Base-by-base conservation (phyloP, 768 basidiomycete genomes). In the Suillus paluster region DNA sequence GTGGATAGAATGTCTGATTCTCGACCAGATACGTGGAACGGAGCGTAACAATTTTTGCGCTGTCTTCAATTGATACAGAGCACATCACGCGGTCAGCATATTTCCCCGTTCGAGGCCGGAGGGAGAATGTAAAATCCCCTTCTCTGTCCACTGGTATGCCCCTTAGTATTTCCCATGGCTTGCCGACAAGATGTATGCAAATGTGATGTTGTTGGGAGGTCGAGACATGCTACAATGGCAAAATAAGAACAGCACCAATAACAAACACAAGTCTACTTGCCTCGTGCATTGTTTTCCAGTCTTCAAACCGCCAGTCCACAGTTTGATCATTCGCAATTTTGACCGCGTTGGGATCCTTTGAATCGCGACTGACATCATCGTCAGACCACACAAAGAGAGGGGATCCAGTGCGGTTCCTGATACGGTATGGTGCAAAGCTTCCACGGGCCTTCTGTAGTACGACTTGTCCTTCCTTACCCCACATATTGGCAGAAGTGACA, bases 271-370 rank as follows among this genome's bases (percentile, higher is more conserved):
- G 25, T 49, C 49, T 19, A 65, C 81, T 63, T 70, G 94, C 95
- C 80, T 99, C 97, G 71, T 97, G 87, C 80, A 92, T 89, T 5
- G 89, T 90, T 72, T 90, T 90, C 91, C 94, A 95, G 70, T 99
- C 96, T 71, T 98, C 95, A 69, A 99, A 98, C 59, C 97, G 83
- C 97, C 97, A 99, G 60, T 98, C 96, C 5, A 93, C 79, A 9
- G 82, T 86, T 68, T 92, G 83, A 41, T 91, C 90, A 65, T 94
- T 84, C 21, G 85, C 78, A 41, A 99, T 77, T 67, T 87, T 85
- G 46, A 87, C 80, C 36, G 82, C 78, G 34, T 80, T 80, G 3
- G 78, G 72, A 61, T 86, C 84, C 50, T 82, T 83, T 15, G 77
- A 72, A 58, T 76, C 78, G 27, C 73, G 66, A 66, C 68, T 83